phyloP scores from a whole-genome alignment of 495 filamentous ascomycete genomes.

The Penicillium malachiteum region DNA sequence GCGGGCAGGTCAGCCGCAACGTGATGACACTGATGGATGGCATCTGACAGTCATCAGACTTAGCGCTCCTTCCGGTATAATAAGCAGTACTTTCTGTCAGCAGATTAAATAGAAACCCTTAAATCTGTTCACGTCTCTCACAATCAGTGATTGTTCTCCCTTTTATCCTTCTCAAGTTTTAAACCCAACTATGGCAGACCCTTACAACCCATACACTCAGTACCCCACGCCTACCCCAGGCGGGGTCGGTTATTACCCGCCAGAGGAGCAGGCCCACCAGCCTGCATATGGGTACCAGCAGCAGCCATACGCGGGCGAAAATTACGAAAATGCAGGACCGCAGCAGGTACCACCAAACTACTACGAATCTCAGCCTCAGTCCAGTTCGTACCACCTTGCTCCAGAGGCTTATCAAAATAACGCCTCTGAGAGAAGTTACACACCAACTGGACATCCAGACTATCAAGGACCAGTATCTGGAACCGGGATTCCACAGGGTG shows the following conservation, averaged over 20 bases:
- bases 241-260: conserved; percentile 30
- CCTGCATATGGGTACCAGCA: conserved; percentile 11
- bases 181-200: conserved; percentile 43
- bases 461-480: conserved; percentile 49
- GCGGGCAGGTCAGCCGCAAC: conserved; percentile 30
- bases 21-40: conserved; percentile 12
- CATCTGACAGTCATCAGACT: conserved; percentile 12
- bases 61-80: conserved; percentile 2
- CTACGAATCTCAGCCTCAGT: conserved; percentile 28
- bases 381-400: conserved; percentile 30
- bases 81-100: neutral
- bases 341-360: conserved; percentile 22
- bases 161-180: neutral
- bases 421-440: conserved; percentile 33
- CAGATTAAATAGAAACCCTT: neutral
- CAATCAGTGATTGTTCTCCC: neutral
- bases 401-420: conserved; percentile 32
- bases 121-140: neutral
- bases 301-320: conserved; percentile 5
- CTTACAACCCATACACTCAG: conserved; percentile 45
- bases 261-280: conserved; percentile 20
- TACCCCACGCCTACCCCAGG: conserved; percentile 26
- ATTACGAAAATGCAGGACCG: conserved; percentile 4
- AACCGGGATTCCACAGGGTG: conserved; percentile 44
- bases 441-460: conserved; percentile 35